phyloP scores from a whole-genome alignment of 805 yeast genomes.

The Cyberlindnera suaveolens region DNA sequence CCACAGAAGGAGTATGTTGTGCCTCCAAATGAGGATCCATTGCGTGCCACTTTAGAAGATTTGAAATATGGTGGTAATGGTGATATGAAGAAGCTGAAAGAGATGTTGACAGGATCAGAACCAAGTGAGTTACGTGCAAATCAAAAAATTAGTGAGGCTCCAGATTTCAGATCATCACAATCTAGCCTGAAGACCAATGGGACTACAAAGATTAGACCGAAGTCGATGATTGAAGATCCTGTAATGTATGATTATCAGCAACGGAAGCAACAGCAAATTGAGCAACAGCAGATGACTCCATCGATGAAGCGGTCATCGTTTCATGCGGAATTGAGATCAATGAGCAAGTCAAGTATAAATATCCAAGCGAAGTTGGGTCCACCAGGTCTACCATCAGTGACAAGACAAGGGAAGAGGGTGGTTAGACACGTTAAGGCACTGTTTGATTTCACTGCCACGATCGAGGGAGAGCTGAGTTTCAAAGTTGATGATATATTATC shows the following conservation, averaged over 20 bases:
- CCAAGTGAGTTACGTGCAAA: slow-evolving; percentile 2
- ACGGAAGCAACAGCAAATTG: background rate
- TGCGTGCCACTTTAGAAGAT: slow-evolving; percentile 47
- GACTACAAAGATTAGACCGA: slow-evolving; percentile 21
- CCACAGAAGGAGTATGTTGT: slow-evolving; percentile 5
- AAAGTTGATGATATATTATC: slow-evolving; percentile 50
- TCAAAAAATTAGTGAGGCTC: slow-evolving; percentile 8
- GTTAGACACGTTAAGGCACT: slow-evolving; percentile 47
- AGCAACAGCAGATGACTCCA: slow-evolving; percentile 2
- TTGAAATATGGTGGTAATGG: slow-evolving; percentile 37
- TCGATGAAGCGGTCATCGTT: slow-evolving; percentile 20
- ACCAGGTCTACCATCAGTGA: slow-evolving; percentile 37
- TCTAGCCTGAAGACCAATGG: slow-evolving; percentile 17
- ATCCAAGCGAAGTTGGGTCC: slow-evolving; percentile 20
- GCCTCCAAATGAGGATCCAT: slow-evolving; percentile 35
- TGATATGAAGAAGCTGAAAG: slow-evolving; percentile 31
- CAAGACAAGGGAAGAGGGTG: slow-evolving; percentile 50
- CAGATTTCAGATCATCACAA: slow-evolving; percentile 13
- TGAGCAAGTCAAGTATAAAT: slow-evolving; percentile 20
- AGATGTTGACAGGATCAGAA: slow-evolving; percentile 20
- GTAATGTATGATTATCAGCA: slow-evolving; percentile 3
- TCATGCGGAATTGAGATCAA: slow-evolving; percentile 21
- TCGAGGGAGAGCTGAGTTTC: slow-evolving; percentile 56
- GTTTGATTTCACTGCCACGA: slow-evolving; percentile 52
- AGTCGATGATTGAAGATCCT: slow-evolving; percentile 19